Base-by-base conservation (phyloP, 2,329 filamentous ascomycete genomes). In the Aspergillus sp. region DNA sequence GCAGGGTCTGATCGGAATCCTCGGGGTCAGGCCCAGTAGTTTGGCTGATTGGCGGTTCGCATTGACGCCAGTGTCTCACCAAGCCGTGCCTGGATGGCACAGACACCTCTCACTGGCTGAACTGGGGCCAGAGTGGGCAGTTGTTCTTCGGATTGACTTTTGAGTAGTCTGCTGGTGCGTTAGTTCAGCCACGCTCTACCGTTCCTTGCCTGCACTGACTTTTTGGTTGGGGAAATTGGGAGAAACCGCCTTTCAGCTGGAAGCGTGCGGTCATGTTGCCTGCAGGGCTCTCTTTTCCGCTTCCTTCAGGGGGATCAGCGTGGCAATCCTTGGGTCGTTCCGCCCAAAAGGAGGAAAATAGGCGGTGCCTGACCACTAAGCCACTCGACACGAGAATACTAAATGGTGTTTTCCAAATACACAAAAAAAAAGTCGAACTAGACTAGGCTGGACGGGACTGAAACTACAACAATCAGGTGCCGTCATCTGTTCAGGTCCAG, bases 261-360 rank as follows among this genome's bases (percentile, higher is more conserved):
- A 36, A 36, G 32, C 32, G 32, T 36, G 32, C 32, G 32, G 32
- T 45, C 19, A n/a, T 8, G 17, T 10, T 43, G 15, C 23, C 51
- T 55, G 52, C 52, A 41, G 39, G 52, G 50, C 36, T 39, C 50
- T 51, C 25, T 51, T 54, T 54, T 54, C 51, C 51, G 51, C 51
- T 19, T 30, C 7, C 12, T 23, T 41, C 39, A 41, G 36, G 15
- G 25, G 52, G 21, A 41, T 43, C 38, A 41, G 52, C 36, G 52
- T 43, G 52, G 52, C 52, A 32, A 21, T 45, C 41, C n/a, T 21
- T 45, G 41, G 41, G 32, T 36, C 10, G 32, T 36, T 36, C 32
- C 32, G 32, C 32, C 32, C 32, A 36, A 36, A 36, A 36, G 32
- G 32, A 36, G 32, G 32, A 5, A 36, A 36, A 15, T 45, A 2